phyloP scores from a whole-genome alignment of 1,284 basidiomycete species.

The Amylostereum chailletii region DNA sequence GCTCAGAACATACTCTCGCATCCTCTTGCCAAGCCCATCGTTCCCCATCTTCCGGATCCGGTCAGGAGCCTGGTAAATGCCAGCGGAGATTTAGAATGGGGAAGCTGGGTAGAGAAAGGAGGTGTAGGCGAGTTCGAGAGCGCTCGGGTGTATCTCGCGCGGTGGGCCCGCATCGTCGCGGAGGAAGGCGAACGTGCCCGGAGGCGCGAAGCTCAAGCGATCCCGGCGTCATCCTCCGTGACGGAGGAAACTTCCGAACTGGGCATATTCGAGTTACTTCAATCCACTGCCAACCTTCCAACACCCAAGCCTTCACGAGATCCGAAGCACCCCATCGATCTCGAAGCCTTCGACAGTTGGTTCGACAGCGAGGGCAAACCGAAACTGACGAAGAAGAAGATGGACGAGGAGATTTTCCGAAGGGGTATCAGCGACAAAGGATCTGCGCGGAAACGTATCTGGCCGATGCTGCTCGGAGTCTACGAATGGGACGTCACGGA shows the following conservation, averaged over 20 bases:
- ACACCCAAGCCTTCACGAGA: constrained; percentile 68
- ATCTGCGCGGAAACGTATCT: constrained; percentile 59
- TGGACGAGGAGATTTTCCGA: constrained; percentile 69
- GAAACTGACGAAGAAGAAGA: constrained; percentile 55
- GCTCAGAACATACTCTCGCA: constrained; percentile 91
- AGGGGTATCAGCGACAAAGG: constrained; percentile 53
- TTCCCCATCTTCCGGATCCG: constrained; percentile 89
- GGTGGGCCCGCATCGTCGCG: constrained; percentile 94
- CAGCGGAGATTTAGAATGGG: constrained; percentile 78
- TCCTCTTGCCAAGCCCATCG: constrained; percentile 87
- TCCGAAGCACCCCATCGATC: constrained; percentile 64
- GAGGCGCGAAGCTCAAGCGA: constrained; percentile 61
- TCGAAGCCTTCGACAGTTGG: constrained; percentile 64
- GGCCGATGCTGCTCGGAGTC: constrained; percentile 88
- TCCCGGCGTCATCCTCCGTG: constrained; percentile 41
- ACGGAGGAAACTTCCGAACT: constrained; percentile 65
- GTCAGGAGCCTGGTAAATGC: constrained; percentile 82
- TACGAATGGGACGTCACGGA: constrained; percentile 68
- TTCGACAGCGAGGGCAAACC: constrained; percentile 65
- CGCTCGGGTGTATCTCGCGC: constrained; percentile 90
- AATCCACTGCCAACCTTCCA: constrained; percentile 69
- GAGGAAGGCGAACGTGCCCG: constrained; percentile 90
- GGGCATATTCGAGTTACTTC: constrained; percentile 84
- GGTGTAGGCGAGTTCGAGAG: constrained; percentile 92
- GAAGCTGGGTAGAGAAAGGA: constrained; percentile 79